These are phyloP conservation scores for Umbelopsis sp. DNA, from an alignment of 192 early-diverging fungal genomes.

Conservation along the genomic window DNA sequence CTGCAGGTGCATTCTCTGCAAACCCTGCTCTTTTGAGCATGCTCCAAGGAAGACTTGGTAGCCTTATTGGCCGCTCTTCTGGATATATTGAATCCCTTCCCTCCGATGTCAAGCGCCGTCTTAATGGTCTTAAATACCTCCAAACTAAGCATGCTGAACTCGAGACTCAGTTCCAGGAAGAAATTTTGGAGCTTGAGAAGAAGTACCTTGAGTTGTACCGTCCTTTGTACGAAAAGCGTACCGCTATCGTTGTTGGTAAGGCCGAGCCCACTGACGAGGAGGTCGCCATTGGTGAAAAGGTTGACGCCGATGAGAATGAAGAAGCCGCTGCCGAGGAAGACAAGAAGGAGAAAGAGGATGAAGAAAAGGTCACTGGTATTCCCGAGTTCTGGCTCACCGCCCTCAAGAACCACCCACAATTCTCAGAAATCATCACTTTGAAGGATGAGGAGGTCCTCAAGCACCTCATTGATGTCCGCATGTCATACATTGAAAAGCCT, in stretches of 20 bases:
- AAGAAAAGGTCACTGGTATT: slow-evolving; percentile 64
- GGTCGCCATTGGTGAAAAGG: slow-evolving; percentile 61
- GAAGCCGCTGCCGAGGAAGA: slow-evolving; percentile 47
- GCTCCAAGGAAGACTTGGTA: slow-evolving; percentile 76
- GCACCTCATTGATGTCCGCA: slow-evolving; percentile 86
- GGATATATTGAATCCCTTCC: slow-evolving; percentile 76
- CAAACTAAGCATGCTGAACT: slow-evolving; percentile 86
- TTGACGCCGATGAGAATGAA: slow-evolving; percentile 62
- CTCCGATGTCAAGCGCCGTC: slow-evolving; percentile 77
- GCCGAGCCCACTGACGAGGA: slow-evolving; percentile 93
- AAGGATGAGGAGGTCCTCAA: slow-evolving; percentile 90
- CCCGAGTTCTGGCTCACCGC: slow-evolving; percentile 97
- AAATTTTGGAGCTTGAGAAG: slow-evolving; percentile 94
- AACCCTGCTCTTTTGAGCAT: slow-evolving; percentile 72
- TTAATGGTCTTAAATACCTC: slow-evolving; percentile 85
- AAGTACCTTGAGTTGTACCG: slow-evolving; percentile 87
- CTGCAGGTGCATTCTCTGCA: slow-evolving; percentile 38
- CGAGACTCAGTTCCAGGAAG: slow-evolving; percentile 89
- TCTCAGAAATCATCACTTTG: slow-evolving; percentile 87
- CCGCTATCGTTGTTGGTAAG: slow-evolving; percentile 73
- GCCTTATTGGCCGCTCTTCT: slow-evolving; percentile 77
- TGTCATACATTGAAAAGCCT: slow-evolving; percentile 83
- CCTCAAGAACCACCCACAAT: slow-evolving; percentile 81
- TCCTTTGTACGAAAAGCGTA: slow-evolving; percentile 91
- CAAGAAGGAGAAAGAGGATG: slow-evolving; percentile 52